A percentile compares a stretch with the other conserved stretches of the same genome.
Evolutionary conservation across 305 asterid species (phyloP).

Genomic region (Solanum hybrid): DNA sequence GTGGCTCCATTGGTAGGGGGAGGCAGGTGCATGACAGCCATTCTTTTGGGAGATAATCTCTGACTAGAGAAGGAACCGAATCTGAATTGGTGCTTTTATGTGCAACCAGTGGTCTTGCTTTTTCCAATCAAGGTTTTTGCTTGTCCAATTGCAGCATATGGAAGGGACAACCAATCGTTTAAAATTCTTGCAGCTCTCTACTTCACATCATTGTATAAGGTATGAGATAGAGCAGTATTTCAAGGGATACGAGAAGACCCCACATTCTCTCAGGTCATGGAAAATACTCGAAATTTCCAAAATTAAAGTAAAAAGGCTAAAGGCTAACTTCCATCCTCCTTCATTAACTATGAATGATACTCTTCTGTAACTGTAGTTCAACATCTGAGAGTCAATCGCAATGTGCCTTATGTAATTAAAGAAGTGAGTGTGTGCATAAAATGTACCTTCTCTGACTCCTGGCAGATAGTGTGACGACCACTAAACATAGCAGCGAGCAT

Average conservation of each 20-base stretch:
- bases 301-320: background rate
- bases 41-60: background rate
- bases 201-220: background rate
- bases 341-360: background rate
- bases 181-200: background rate
- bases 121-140: background rate
- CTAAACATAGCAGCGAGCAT: constrained; percentile 99
- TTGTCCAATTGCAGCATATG: background rate
- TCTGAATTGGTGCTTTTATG: background rate
- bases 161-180: background rate
- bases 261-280: background rate
- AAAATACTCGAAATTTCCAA: background rate
- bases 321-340: background rate
- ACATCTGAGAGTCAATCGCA: background rate
- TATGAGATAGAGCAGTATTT: background rate
- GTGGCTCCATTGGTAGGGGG: background rate
- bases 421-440: background rate
- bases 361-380: background rate
- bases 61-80: background rate
- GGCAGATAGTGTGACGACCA: constrained; percentile 74
- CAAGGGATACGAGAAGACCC: background rate
- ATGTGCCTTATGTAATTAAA: background rate
- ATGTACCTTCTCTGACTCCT: constrained; percentile 60
- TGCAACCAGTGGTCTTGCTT: background rate
- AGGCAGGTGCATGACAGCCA: background rate